A percentile compares a stretch with the other conserved stretches of the same genome.
These are phyloP conservation scores for Boletus smithii DNA, from an alignment of 1,284 basidiomycete species.

Conservation along the genomic window DNA sequence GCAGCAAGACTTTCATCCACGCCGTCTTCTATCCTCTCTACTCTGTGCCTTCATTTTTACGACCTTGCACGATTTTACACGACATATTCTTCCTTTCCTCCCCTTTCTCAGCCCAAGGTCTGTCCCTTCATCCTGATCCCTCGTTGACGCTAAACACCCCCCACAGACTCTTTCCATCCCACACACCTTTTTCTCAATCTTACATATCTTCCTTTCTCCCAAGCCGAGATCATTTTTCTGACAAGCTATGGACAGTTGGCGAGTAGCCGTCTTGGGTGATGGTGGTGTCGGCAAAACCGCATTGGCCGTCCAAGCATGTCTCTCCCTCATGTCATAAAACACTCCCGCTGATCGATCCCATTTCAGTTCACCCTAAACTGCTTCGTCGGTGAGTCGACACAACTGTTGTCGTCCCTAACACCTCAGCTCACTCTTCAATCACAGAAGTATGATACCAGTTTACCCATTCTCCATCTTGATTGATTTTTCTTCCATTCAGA, in stretches of 20 bases:
- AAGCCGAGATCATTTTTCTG: slow-evolving; percentile 18
- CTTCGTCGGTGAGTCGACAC: slow-evolving; percentile 70
- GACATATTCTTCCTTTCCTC: slow-evolving; percentile 43
- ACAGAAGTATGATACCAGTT: slow-evolving; percentile 45
- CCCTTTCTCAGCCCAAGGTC: slow-evolving; percentile 29
- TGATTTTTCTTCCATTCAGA: slow-evolving; percentile 42
- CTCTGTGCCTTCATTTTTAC: slow-evolving; percentile 50
- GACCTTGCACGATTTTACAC: slow-evolving; percentile 69
- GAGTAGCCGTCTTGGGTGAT: slow-evolving; percentile 93
- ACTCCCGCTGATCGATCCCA: slow-evolving; percentile 13
- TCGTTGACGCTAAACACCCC: slow-evolving; percentile 12
- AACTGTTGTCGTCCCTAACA: slow-evolving; percentile 13
- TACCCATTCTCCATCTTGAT: slow-evolving; percentile 11
- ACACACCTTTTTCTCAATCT: slow-evolving; percentile 15
- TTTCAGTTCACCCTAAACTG: slow-evolving; percentile 86
- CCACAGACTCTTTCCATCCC: slow-evolving; percentile 16
- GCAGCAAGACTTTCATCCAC: slow-evolving; percentile 33
- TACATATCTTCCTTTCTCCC: slow-evolving; percentile 26
- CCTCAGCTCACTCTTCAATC: slow-evolving; percentile 17
- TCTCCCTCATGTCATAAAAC: slow-evolving; percentile 1
- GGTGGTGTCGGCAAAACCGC: slow-evolving; percentile 99
- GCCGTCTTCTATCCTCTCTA: slow-evolving; percentile 32
- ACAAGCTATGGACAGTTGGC: slow-evolving; percentile 80
- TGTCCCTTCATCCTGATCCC: slow-evolving; percentile 7
- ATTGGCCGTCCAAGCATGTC: slow-evolving; percentile 84